Evolutionary conservation across 306 rosid genomes (phyloP).

Genomic region (Begonia fuchsioides): DNA sequence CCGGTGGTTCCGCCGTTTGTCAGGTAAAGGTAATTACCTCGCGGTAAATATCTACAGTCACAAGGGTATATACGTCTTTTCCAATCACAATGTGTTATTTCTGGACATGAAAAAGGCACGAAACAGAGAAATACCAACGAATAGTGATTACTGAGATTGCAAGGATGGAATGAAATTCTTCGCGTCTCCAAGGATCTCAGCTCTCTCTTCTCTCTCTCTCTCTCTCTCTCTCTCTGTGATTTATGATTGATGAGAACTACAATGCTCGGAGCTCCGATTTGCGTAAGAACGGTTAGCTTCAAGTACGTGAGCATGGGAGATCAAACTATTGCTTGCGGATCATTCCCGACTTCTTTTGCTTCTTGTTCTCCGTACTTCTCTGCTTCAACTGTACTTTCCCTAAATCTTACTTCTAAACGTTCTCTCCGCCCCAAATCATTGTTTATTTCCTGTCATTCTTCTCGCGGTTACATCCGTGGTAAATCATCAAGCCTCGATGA

Average conservation of each 20-base stretch:
- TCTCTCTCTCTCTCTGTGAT: no score
- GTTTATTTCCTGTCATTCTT: slow-evolving; percentile 46
- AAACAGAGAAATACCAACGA: no score
- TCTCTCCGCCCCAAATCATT: slow-evolving; percentile 22
- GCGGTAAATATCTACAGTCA: no score
- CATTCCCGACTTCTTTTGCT: slow-evolving; percentile 17
- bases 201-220: no score
- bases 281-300: slow-evolving; percentile 17
- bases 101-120: no score
- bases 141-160: no score
- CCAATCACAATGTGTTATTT: no score
- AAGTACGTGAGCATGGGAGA: slow-evolving; percentile 24
- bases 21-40: no score
- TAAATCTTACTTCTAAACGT: slow-evolving; percentile 13
- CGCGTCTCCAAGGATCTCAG: no score
- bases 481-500: slow-evolving; percentile 37
- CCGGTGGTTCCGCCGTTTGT: no score
- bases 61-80: no score
- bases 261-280: slow-evolving; percentile 18
- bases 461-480: slow-evolving; percentile 16
- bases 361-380: slow-evolving; percentile 20
- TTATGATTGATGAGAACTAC: background rate
- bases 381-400: slow-evolving; percentile 4
- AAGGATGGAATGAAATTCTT: no score
- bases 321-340: slow-evolving; percentile 21